A percentile compares a stretch with the other conserved stretches of the same genome.
These are phyloP conservation scores for Sicyos edulis DNA, from an alignment of 306 rosid species.

Conservation along the genomic window DNA sequence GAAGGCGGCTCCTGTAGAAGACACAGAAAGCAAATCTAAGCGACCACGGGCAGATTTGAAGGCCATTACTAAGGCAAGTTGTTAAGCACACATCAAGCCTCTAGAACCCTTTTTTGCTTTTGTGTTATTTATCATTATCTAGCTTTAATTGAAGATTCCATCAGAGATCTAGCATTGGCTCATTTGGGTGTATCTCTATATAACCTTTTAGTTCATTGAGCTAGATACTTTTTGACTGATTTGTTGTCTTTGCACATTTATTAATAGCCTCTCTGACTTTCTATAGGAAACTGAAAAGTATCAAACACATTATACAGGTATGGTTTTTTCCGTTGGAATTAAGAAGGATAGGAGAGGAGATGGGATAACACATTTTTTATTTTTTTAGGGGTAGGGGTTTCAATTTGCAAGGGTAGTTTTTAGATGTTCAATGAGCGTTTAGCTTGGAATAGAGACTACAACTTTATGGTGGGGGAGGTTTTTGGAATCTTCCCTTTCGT, in stretches of 20 bases:
- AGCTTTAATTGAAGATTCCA: neutral
- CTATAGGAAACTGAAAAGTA: neutral
- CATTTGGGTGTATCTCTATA: neutral
- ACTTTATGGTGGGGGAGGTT: neutral
- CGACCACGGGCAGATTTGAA: slow-evolving; percentile 72
- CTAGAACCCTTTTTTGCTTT: neutral
- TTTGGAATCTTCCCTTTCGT: neutral
- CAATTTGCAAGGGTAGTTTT: neutral
- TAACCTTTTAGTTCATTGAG: neutral
- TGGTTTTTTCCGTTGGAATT: neutral
- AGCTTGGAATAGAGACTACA: neutral
- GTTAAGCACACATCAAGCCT: slow-evolving; percentile 2
- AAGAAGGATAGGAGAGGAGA: neutral
- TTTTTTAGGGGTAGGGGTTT: neutral
- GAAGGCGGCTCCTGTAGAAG: slow-evolving; percentile 29
- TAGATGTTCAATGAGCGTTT: neutral
- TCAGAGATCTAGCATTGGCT: neutral
- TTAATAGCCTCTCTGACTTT: neutral
- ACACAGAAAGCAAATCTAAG: slow-evolving; percentile 36
- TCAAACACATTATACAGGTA: neutral
- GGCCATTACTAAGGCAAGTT: slow-evolving; percentile 70
- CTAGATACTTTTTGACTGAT: neutral
- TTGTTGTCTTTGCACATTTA: neutral
- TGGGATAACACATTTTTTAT: neutral
- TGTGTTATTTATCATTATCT: neutral